Evolutionary conservation across 768 basidiomycete genomes (phyloP).

Genomic region (Xerocomellus intermedius): DNA sequence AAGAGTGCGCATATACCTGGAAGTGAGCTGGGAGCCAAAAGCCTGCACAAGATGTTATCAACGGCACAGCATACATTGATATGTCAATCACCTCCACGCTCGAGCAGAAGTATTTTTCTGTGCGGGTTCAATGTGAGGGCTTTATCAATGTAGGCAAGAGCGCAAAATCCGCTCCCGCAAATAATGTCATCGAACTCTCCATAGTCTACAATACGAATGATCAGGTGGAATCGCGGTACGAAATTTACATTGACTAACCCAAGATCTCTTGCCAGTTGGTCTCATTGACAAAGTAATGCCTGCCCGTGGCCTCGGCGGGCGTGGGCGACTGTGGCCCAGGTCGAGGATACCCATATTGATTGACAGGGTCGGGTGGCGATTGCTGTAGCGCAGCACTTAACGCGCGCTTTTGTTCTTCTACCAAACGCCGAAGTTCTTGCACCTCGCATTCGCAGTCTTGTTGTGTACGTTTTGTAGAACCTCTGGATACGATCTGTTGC

Average conservation of each 20-base stretch:
- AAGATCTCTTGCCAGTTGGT: slow-evolving; percentile 3
- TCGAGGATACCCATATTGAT: slow-evolving; percentile 8
- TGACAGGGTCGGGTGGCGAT: not conserved
- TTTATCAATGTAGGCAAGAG: slow-evolving; percentile 18
- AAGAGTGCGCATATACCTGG: not conserved
- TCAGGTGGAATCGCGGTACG: not conserved
- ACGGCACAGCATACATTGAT: not conserved
- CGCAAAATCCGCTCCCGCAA: slow-evolving; percentile 11
- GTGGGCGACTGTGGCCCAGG: not conserved
- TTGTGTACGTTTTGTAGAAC: no score
- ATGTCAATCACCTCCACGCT: slow-evolving; percentile 9
- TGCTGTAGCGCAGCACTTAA: no score
- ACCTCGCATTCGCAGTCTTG: no score
- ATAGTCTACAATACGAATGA: not conserved
- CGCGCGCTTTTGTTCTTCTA: no score
- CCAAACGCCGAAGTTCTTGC: no score
- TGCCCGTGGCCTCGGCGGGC: slow-evolving; percentile 1
- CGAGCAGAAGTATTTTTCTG: slow-evolving; percentile 17
- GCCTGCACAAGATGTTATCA: not conserved
- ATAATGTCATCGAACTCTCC: slow-evolving; percentile 12
- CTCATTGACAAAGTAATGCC: slow-evolving; percentile 7
- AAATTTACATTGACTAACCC: not conserved
- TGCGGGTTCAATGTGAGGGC: slow-evolving; percentile 14
- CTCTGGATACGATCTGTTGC: no score
- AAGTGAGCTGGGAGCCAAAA: slow-evolving; percentile 13